These are phyloP conservation scores for Dacryopinax primogenitus DNA, from an alignment of 768 basidiomycete genomes.

Conservation along the genomic window DNA sequence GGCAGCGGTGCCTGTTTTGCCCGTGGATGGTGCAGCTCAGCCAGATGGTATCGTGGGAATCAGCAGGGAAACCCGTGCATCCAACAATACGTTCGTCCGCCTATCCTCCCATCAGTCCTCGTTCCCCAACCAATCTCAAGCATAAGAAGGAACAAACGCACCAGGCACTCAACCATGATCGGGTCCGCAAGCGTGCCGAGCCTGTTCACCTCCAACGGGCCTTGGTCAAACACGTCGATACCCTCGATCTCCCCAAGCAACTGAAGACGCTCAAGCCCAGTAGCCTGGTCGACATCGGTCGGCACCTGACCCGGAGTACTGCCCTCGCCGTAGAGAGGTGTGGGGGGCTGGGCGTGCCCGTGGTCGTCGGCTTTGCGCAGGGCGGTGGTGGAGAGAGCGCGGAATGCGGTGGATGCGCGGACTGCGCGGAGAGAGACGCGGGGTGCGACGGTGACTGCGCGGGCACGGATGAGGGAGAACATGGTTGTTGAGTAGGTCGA, in stretches of 20 bases:
- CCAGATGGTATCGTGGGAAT: constrained; percentile 92
- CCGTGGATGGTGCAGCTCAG: constrained; percentile 51
- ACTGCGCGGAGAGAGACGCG: background rate
- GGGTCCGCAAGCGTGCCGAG: constrained; percentile 81
- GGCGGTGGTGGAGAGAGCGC: background rate
- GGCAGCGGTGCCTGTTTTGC: constrained; percentile 54
- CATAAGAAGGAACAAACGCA: constrained; percentile 33
- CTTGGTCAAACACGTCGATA: constrained; percentile 76
- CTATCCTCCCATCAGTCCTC: constrained; percentile 30
- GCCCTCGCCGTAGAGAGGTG: constrained; percentile 58
- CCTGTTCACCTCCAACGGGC: constrained; percentile 69
- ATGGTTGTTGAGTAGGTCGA: background rate
- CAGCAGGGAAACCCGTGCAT: constrained; percentile 88
- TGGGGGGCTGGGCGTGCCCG: constrained; percentile 26
- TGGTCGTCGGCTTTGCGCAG: constrained; percentile 10
- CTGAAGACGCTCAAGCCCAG: constrained; percentile 93
- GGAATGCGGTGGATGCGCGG: background rate
- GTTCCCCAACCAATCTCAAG: background rate
- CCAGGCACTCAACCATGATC: constrained; percentile 73
- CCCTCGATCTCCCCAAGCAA: constrained; percentile 79
- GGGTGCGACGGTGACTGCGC: background rate
- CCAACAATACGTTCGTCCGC: constrained; percentile 75
- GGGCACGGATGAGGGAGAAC: constrained; percentile 5
- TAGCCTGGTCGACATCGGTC: constrained; percentile 79
- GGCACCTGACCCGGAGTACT: constrained; percentile 54